Conservation (phyloP, 2,329 filamentous ascomycete genomes). For the Lachnellula subtilissima region DNA sequence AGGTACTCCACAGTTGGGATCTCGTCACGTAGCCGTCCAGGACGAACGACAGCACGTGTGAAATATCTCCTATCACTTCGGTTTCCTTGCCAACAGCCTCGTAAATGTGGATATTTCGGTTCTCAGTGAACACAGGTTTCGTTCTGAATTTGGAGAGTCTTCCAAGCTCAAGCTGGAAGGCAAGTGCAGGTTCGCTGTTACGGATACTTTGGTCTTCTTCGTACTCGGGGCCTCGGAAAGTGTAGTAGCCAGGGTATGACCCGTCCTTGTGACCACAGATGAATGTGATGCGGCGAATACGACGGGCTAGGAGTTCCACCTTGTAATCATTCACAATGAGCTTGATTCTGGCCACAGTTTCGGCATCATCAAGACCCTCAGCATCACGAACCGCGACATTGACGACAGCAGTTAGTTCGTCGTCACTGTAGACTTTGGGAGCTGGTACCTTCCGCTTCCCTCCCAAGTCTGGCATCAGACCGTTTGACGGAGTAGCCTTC, state of each 20-base stretch:
- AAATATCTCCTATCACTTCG: slow-evolving; percentile 99
- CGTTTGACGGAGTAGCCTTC: slow-evolving; percentile 50
- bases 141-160: slow-evolving; percentile 96
- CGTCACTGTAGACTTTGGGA: slow-evolving; percentile 52
- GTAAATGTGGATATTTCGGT: slow-evolving; percentile 98
- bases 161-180: slow-evolving; percentile 96
- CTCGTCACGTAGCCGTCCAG: slow-evolving; percentile 90
- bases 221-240: slow-evolving; percentile 89
- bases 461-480: slow-evolving; percentile 67
- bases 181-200: slow-evolving; percentile 91
- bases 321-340: slow-evolving; percentile 75
- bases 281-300: slow-evolving; percentile 88
- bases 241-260: slow-evolving; percentile 95
- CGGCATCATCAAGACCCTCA: slow-evolving; percentile 76
- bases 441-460: slow-evolving; percentile 63
- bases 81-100: slow-evolving; percentile 92
- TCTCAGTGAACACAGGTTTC: slow-evolving; percentile 97
- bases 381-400: slow-evolving; percentile 89
- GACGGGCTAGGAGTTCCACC: slow-evolving; percentile 74
- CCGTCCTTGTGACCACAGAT: slow-evolving; percentile 94
- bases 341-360: slow-evolving; percentile 71
- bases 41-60: slow-evolving; percentile 89
- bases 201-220: slow-evolving; percentile 92
- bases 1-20: slow-evolving; percentile 98
- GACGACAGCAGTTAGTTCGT: slow-evolving; percentile 85